Conservation (phyloP, 2,329 filamentous ascomycete genomes). For the Ceratocystis diversiconidia region DNA sequence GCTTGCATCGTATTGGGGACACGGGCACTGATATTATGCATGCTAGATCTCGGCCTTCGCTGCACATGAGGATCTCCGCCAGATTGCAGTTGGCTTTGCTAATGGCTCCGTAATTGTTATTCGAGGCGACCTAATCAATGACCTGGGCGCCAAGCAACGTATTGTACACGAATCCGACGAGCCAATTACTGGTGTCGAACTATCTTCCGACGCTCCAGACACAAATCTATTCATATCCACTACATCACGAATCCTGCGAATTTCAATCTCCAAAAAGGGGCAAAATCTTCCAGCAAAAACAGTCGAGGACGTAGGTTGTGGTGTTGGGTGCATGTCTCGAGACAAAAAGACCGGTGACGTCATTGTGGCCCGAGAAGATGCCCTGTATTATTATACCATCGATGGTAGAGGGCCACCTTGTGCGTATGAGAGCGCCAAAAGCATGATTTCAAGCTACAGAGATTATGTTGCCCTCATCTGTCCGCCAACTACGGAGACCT, state of each 20-base stretch:
- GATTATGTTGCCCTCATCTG: constrained; percentile 83
- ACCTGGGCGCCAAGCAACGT: constrained; percentile 83
- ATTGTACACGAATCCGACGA: constrained; percentile 96
- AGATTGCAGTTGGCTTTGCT: constrained; percentile 88
- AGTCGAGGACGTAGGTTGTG: constrained; percentile 79
- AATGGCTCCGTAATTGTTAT: constrained; percentile 92
- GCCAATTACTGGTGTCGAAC: constrained; percentile 78
- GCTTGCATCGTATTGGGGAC: not conserved
- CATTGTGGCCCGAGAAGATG: constrained; percentile 86
- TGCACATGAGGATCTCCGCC: constrained; percentile 73
- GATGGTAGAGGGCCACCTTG: constrained; percentile 77
- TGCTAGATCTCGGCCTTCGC: constrained; percentile 70
- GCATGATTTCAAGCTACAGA: constrained; percentile 59
- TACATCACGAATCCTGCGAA: constrained; percentile 70
- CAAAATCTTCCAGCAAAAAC: constrained; percentile 80
- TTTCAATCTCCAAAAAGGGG: constrained; percentile 75
- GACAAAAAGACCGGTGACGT: constrained; percentile 70
- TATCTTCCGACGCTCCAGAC: constrained; percentile 35
- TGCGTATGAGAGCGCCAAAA: constrained; percentile 85
- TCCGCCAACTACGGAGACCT: constrained; percentile 38
- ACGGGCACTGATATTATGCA: not conserved
- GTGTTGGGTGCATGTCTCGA: constrained; percentile 85
- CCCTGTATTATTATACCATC: constrained; percentile 80
- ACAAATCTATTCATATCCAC: constrained; percentile 88
- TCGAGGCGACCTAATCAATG: constrained; percentile 85